A percentile compares a stretch with the other conserved stretches of the same genome.
Evolutionary conservation across 1,284 basidiomycete species (phyloP).

Genomic region (Marasmius sp.): DNA sequence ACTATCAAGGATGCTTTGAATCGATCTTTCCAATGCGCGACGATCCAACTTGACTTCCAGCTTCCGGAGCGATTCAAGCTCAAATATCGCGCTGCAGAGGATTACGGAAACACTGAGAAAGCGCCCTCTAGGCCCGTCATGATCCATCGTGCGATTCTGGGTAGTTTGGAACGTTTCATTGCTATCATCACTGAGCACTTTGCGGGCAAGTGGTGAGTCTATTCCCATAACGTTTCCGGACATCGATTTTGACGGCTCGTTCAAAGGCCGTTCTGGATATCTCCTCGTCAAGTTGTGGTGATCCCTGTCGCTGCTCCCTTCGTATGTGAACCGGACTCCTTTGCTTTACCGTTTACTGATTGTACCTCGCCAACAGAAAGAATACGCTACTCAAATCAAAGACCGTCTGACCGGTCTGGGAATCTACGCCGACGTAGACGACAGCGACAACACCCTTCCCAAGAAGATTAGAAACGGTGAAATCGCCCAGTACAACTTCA

Average conservation of each 20-base stretch:
- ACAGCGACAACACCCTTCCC: slow-evolving; percentile 88
- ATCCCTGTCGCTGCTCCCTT: slow-evolving; percentile 90
- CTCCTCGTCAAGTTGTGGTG: slow-evolving; percentile 91
- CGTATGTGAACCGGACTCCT: slow-evolving; percentile 46
- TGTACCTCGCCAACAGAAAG: slow-evolving; percentile 58
- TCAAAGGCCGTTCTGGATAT: slow-evolving; percentile 93
- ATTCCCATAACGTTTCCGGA: slow-evolving; percentile 1
- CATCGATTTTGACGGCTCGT: slow-evolving; percentile 1
- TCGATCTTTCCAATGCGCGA: slow-evolving; percentile 97
- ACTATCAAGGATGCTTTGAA: slow-evolving; percentile 92
- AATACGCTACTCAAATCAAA: slow-evolving; percentile 85
- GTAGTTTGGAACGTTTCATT: slow-evolving; percentile 94
- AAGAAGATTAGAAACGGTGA: slow-evolving; percentile 97
- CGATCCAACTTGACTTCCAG: slow-evolving; percentile 99
- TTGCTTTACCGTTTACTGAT: background rate
- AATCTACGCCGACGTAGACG: slow-evolving; percentile 90
- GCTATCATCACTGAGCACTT: slow-evolving; percentile 98
- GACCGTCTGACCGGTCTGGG: slow-evolving; percentile 70
- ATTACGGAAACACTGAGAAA: slow-evolving; percentile 55
- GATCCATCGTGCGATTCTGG: slow-evolving; percentile 97
- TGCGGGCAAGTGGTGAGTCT: slow-evolving; percentile 88
- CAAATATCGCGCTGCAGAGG: slow-evolving; percentile 82
- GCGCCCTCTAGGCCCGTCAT: slow-evolving; percentile 86
- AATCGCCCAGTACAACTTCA: slow-evolving; percentile 95
- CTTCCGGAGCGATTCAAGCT: slow-evolving; percentile 98